Evolutionary conservation across 352 stramenopile species (phyloP).

Genomic region (Hyaloperonospora brassicae): DNA sequence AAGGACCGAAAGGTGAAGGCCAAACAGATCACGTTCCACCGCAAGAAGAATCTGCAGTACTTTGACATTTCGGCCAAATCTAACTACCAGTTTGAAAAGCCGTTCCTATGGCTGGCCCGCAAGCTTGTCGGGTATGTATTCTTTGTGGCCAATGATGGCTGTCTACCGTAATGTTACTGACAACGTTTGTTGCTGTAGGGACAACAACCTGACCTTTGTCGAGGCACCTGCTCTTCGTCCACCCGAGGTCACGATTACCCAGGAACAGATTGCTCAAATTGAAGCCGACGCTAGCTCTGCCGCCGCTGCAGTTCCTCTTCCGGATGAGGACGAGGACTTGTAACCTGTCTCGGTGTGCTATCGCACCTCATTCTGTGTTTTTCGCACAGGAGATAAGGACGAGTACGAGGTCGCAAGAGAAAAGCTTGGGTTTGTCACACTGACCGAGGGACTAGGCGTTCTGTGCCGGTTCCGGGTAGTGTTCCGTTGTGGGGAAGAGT

Average conservation of each 20-base stretch:
- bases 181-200: constrained; percentile 33
- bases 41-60: constrained; percentile 99
- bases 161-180: not conserved
- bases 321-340: constrained; percentile 96
- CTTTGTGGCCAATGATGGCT: not conserved
- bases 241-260: constrained; percentile 94
- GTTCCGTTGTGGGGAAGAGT: no score
- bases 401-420: constrained; percentile 15
- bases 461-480: no score
- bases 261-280: constrained; percentile 89
- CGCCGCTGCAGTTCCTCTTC: constrained; percentile 88
- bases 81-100: constrained; percentile 99
- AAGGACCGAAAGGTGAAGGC: constrained; percentile 99
- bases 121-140: constrained; percentile 93
- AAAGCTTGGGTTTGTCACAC: constrained; percentile 8
- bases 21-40: constrained; percentile 99
- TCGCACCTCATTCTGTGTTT: constrained; percentile 26
- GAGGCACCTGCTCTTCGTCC: constrained; percentile 94
- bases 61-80: constrained; percentile 99
- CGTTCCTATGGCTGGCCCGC: constrained; percentile 98
- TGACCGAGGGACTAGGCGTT: not conserved
- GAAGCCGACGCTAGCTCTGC: constrained; percentile 88
- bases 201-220: constrained; percentile 98
- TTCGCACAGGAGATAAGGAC: constrained; percentile 30
- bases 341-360: constrained; percentile 57